Base-by-base conservation (phyloP, 768 basidiomycete genomes). In the Naganishia friedmannii region DNA sequence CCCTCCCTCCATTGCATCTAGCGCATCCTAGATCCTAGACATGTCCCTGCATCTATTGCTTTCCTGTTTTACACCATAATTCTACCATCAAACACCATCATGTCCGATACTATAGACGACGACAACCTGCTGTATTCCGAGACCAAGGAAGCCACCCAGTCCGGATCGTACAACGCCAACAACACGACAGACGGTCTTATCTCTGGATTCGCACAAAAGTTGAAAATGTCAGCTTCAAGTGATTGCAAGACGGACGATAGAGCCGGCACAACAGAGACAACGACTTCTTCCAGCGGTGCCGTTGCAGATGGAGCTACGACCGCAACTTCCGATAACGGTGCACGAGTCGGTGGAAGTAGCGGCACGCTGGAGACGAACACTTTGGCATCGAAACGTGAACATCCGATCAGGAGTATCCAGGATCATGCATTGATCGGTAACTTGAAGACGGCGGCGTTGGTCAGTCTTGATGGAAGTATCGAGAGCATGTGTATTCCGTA, bases 401-500 rank as follows among this genome's bases (percentile, higher is more conserved):
- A 69, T 51, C 55, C 68, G 21, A 71, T 80, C 39, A 67, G 77
- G 23, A 77, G 76, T 39, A 80, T 80, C 53, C 77, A 80, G 76
- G 75, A 82, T 60, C 78, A 82, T 74, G 81, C 81, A 0, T 68
- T 82, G 57, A 80, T 82, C 65, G 81, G 81, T 2, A 80, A 81
- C 66, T 70, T 82, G 29, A 58, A 71, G 56, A 81, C 80, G 1
- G 81, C 81, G 10, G 81, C 81, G 1, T 46, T 80, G 32, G 72
- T 82, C 58, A 75, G 74, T 13, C 53, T 95, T 73, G 79, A 80
- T 56, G 82, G 80, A 10, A 77, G 77, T n/a, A 80, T 82, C 74
- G 93, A 95, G 80, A 91, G 89, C 72, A 93, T 93, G 80, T 96
- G 93, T 75, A 86, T 94, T 31, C 93, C 93, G 0, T 85, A 93